phyloP scores from a whole-genome alignment of 169 alveolate genomes.

The Plasmodium yoelii region DNA sequence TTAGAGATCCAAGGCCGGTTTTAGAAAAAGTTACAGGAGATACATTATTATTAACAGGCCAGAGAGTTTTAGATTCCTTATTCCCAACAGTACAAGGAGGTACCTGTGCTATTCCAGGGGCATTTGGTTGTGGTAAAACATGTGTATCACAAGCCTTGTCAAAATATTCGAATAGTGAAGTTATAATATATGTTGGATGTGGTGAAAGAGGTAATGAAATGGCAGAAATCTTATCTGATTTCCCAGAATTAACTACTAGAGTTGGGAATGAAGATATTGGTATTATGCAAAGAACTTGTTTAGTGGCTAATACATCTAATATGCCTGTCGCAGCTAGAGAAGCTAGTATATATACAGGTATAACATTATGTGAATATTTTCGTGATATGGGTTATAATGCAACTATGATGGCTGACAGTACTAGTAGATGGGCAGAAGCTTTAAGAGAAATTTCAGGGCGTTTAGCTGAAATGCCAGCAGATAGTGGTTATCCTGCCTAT shows the following conservation, averaged over 20 bases:
- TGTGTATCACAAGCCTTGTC: conserved; percentile 98
- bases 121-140: conserved; percentile 99
- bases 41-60: conserved; percentile 98
- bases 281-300: conserved; percentile 99
- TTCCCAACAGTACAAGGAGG: conserved; percentile 99
- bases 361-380: conserved; percentile 99
- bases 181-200: conserved; percentile 98
- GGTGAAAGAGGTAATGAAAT: conserved; percentile 99
- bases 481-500: conserved; percentile 99
- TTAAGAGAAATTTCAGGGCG: conserved; percentile 99
- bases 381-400: conserved; percentile 99
- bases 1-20: conserved; percentile 98
- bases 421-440: conserved; percentile 99
- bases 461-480: conserved; percentile 99
- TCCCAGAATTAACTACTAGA: conserved; percentile 97
- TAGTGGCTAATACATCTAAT: conserved; percentile 99
- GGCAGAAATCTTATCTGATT: conserved; percentile 99
- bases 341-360: conserved; percentile 99
- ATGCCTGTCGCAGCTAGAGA: conserved; percentile 99
- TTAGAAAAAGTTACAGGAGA: conserved; percentile 95
- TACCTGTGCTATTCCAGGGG: conserved; percentile 99
- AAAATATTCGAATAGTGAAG: conserved; percentile 97
- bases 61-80: conserved; percentile 97
- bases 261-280: conserved; percentile 92
- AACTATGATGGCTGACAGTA: conserved; percentile 99